Percentiles rank a stretch among this genome's conserved stretches.
Evolutionary conservation across 2,329 filamentous ascomycete species (phyloP).

Genomic region (Aspergillus aculeatinus): DNA sequence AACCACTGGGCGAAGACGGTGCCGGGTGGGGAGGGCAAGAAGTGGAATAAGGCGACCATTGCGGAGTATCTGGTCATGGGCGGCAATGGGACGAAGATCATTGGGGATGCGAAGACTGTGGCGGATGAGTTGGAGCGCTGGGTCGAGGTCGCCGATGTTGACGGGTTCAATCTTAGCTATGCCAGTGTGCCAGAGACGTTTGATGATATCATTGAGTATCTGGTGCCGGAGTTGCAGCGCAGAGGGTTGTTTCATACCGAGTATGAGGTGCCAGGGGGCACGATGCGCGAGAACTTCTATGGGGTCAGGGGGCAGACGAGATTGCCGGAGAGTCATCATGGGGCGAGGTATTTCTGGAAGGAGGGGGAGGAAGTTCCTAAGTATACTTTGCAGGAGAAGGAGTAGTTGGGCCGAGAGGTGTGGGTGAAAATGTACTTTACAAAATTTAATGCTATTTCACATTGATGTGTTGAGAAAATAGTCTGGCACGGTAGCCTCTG

Average conservation of each 20-base stretch:
- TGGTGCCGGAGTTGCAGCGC: slow-evolving; percentile 34
- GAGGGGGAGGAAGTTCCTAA: slow-evolving; percentile 33
- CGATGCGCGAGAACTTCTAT: slow-evolving; percentile 42
- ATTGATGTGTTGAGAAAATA: too few relatives aligned
- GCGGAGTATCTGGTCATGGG: slow-evolving; percentile 36
- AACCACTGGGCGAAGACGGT: slow-evolving; percentile 46
- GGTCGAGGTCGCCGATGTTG: slow-evolving; percentile 35
- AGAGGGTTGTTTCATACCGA: slow-evolving; percentile 42
- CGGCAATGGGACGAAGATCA: slow-evolving; percentile 36
- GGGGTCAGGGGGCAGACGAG: slow-evolving; percentile 31
- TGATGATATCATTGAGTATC: slow-evolving; percentile 34
- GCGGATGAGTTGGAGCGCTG: slow-evolving; percentile 40
- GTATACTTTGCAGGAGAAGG: slow-evolving; percentile 26
- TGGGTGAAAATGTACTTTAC: too few relatives aligned
- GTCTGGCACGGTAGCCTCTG: too few relatives aligned
- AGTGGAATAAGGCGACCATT: slow-evolving; percentile 40
- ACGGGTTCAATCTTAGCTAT: slow-evolving; percentile 39
- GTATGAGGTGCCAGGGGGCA: slow-evolving; percentile 38
- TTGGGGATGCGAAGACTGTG: slow-evolving; percentile 38
- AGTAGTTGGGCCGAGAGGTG: background rate
- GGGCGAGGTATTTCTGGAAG: slow-evolving; percentile 37
- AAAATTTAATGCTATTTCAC: too few relatives aligned
- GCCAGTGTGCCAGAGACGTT: slow-evolving; percentile 37
- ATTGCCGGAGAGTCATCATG: slow-evolving; percentile 37
- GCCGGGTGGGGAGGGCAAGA: slow-evolving; percentile 40